These are phyloP conservation scores for Macrophomina tecta DNA, from an alignment of 2,329 filamentous ascomycete species.

Conservation along the genomic window DNA sequence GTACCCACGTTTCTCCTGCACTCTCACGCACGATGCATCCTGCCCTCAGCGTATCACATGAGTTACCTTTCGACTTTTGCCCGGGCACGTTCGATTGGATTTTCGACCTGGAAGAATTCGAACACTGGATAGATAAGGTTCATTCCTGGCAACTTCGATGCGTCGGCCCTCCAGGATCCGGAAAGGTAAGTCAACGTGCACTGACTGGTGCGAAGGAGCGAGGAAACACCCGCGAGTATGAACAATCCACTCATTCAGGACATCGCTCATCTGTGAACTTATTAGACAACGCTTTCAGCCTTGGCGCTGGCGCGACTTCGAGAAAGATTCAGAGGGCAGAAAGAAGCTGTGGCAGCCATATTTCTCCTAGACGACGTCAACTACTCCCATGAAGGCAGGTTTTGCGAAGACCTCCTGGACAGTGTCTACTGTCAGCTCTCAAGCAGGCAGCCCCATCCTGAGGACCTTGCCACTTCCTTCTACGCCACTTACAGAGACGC, in stretches of 20 bases:
- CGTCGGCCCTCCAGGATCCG: slow-evolving; percentile 25
- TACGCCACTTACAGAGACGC: not conserved
- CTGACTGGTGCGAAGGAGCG: not conserved
- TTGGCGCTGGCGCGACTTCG: slow-evolving; percentile 1
- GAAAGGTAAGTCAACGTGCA: slow-evolving; percentile 15
- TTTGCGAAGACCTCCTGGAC: slow-evolving; percentile 13
- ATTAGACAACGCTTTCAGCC: slow-evolving; percentile 26
- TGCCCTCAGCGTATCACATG: not conserved
- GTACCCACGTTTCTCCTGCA: not conserved
- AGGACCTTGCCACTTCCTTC: not conserved
- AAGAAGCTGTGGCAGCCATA: slow-evolving; percentile 4
- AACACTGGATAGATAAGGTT: slow-evolving; percentile 4
- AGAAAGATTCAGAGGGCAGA: not conserved
- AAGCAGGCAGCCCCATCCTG: not conserved
- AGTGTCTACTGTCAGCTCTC: slow-evolving; percentile 18
- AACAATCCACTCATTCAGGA: too few species aligned
- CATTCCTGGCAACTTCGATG: slow-evolving; percentile 25
- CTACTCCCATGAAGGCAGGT: not conserved
- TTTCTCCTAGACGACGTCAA: slow-evolving; percentile 15
- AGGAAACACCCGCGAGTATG: not conserved
- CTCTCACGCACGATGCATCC: slow-evolving; percentile 9
- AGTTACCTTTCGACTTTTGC: slow-evolving; percentile 33
- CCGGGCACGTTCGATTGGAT: slow-evolving; percentile 31
- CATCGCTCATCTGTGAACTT: not conserved
- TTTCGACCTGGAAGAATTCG: slow-evolving; percentile 20